Evolutionary conservation across 768 basidiomycete genomes (phyloP), one percentile per base, ranked within the genome.

Genomic region (Rhodotorula sphaerocarpa): DNA sequence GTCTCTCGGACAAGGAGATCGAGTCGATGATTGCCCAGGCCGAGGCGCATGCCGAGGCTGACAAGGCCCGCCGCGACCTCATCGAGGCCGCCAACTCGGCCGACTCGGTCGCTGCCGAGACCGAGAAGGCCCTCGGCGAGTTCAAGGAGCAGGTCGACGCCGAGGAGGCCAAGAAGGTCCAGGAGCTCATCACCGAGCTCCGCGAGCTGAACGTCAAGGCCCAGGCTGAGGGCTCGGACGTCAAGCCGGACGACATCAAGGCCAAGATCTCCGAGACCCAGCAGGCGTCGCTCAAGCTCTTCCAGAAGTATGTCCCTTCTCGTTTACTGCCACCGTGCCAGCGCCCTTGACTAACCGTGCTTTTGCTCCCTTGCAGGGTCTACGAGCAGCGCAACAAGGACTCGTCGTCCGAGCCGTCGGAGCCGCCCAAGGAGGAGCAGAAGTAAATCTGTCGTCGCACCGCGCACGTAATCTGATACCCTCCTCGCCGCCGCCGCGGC

Each of bases 11-110:
- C 78, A 87, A 86, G 79, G 93, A 99, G 72, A 97, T 97, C 64
- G 90, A 95, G 79, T 84, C 84, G 73, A 99, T 99, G 95, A 85
- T 99, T 53, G 76, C 85, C 4, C 92, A 97, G 71, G 85, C 93
- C 55, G 95, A 99, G 79, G 80, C 88, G 74, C 92, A 83, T 72
- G 90, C 92, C 42, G 95, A 96, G 79, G 76, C 84, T 14, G 95
- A 99, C 79, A 73, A 71, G 70, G 70, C 69, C 55, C 86, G 92
- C 73, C 83, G 86, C 73, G 74, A 80, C 47, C 80, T 97, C 60
- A 97, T 99, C 68, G 95, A 99, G 80, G 88, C 92, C 75, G 82
- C 90, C 45, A 97, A 97, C 82, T 87, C 88, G 79, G 93, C 89
- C 50, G 92, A 96, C 75, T 91, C 89, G 11, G 86, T 96, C 70